A percentile compares a stretch with the other conserved stretches of the same genome.
Evolutionary conservation across 305 asterid genomes (phyloP).

Genomic region (Fraxinus xanthoxyloides): DNA sequence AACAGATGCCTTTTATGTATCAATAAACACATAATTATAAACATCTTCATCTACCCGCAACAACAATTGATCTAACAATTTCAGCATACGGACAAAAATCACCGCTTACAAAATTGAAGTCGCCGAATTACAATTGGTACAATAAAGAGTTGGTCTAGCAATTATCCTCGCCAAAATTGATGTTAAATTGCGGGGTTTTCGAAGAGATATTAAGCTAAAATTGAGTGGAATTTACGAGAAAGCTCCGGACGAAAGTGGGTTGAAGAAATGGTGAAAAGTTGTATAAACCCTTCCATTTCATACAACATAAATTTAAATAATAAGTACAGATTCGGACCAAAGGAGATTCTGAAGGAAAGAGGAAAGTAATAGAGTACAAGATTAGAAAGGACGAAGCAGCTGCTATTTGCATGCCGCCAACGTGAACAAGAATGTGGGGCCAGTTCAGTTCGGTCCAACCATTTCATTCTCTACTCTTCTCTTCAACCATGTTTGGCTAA

Average conservation of each 20-base stretch:
- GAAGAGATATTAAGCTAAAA: background rate
- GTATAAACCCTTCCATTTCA: background rate
- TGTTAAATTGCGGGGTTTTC: background rate
- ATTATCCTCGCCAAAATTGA: slow-evolving; percentile 19
- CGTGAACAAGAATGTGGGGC: slow-evolving; percentile 8
- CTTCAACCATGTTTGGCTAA: background rate
- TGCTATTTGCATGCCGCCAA: slow-evolving; percentile 8
- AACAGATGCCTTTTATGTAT: background rate
- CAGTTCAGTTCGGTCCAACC: background rate
- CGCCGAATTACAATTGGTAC: slow-evolving; percentile 29
- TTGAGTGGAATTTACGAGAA: slow-evolving; percentile 12
- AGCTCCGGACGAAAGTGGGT: slow-evolving; percentile 8
- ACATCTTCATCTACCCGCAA: background rate
- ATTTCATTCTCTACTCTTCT: background rate
- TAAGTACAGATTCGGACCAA: background rate
- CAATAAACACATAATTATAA: background rate
- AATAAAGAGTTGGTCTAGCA: slow-evolving; percentile 22
- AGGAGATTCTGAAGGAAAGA: background rate
- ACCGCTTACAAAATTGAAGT: slow-evolving; percentile 16
- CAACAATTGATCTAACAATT: slow-evolving; percentile 5
- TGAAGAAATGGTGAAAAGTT: slow-evolving; percentile 8
- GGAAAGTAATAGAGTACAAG: background rate
- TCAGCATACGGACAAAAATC: slow-evolving; percentile 6
- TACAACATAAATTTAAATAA: background rate
- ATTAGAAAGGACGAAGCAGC: background rate